Evolutionary conservation across 495 filamentous ascomycete species (phyloP).

Genomic region (Hyaloscypha bicolor): DNA sequence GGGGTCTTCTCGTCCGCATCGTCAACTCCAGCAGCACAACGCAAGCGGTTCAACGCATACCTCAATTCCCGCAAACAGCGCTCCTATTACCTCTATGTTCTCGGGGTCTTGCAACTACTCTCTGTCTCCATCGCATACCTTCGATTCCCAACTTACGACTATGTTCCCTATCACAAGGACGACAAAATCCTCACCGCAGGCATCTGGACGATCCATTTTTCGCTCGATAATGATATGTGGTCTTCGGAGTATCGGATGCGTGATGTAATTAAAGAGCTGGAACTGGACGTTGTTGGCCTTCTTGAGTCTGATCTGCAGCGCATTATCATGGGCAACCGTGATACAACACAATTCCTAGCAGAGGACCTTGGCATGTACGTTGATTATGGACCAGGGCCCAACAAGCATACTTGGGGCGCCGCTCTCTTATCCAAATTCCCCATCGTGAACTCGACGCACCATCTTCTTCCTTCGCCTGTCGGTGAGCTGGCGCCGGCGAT

Average conservation of each 20-base stretch:
- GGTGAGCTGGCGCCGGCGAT: constrained; percentile 97
- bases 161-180: constrained; percentile 84
- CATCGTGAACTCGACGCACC: constrained; percentile 95
- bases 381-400: constrained; percentile 95
- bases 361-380: constrained; percentile 98
- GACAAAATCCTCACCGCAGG: constrained; percentile 87
- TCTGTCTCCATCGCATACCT: constrained; percentile 81
- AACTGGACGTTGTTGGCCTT: constrained; percentile 92
- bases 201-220: constrained; percentile 99
- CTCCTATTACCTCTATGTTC: constrained; percentile 69
- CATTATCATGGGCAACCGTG: constrained; percentile 99
- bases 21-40: constrained; percentile 40
- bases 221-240: constrained; percentile 99
- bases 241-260: constrained; percentile 92
- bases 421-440: constrained; percentile 96
- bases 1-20: constrained; percentile 79
- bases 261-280: constrained; percentile 87
- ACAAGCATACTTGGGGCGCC: constrained; percentile 98
- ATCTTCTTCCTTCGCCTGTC: constrained; percentile 88
- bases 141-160: constrained; percentile 93
- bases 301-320: constrained; percentile 93
- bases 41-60: constrained; percentile 41
- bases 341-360: constrained; percentile 92
- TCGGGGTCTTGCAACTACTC: constrained; percentile 74
- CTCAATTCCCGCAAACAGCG: constrained; percentile 55